Base-by-base conservation (phyloP, 2,329 filamentous ascomycete genomes). In the Thielaviopsis musarum region DNA sequence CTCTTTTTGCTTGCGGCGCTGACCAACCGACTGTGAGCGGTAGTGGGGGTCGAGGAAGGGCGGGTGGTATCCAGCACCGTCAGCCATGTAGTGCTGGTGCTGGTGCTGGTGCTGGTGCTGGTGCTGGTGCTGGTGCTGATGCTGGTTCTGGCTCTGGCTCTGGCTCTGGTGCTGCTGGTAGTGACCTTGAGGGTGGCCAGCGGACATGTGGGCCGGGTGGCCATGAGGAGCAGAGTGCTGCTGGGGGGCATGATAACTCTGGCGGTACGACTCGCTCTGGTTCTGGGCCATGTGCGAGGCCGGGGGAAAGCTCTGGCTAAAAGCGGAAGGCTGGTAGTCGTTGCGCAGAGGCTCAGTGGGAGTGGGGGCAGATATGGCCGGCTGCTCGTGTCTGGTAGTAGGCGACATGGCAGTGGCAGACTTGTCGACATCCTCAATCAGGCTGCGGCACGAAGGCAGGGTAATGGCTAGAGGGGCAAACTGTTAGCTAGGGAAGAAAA, bases 1-100 rank as follows among this genome's bases (percentile, higher is more conserved):
- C 59, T 28, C 51, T 28, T 54, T 61, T 45, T 58, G 59, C 24
- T 56, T 28, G n/a, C 57, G 54, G 17, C 28, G 48, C 21, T 51
- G 52, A 28, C 13, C 6, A 28, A n/a, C 15, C n/a, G 51, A 7
- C 38, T n/a, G 17, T 26, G 51, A 7, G 41, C 52, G 38, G 59
- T 51, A 57, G 24, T 10, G 53, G 24, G 49, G 56, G 54, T 49
- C 51, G 10, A 22, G 24, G 48, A 34, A 57, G 52, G 17, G 28
- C 41, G 55, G 55, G 15, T 51, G 52, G 38, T 22, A 51, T 28
- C 21, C n/a, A 15, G 30, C 21, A 19, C 5, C 6, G 10, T 49
- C 41, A 24, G 10, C n/a, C 22, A 51, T 51, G 30, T 28, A 12
- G n/a, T 45, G 53, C 19, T 56, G 51, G 17, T 57, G 34, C 34